Evolutionary conservation across 176 grass and related monocot genomes (phyloP).

Genomic region (Lolium multiflorum): DNA sequence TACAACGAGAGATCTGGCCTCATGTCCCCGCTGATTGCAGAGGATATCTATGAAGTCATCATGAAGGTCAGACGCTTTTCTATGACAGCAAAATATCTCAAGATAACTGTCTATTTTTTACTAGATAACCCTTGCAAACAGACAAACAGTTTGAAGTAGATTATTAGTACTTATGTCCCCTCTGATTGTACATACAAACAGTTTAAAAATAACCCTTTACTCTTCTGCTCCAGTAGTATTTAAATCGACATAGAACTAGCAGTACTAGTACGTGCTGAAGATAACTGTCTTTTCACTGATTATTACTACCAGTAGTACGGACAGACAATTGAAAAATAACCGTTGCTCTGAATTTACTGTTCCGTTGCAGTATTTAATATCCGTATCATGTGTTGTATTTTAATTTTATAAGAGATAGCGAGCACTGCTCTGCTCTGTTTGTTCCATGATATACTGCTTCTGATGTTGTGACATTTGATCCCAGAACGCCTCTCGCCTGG

Average conservation of each 20-base stretch:
- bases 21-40: slow-evolving; percentile 80
- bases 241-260: too few species aligned
- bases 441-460: not conserved
- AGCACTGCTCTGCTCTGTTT: not conserved
- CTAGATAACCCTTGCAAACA: too few species aligned
- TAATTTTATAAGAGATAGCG: not conserved
- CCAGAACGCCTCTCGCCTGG: slow-evolving; percentile 82
- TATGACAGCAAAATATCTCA: not conserved
- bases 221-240: too few species aligned
- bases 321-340: not conserved
- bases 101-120: not conserved
- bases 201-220: too few species aligned
- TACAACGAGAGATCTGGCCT: slow-evolving; percentile 79
- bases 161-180: too few species aligned
- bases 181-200: too few species aligned
- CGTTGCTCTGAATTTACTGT: slow-evolving; percentile 4
- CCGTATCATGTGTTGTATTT: not conserved
- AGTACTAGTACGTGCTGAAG: too few species aligned
- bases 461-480: slow-evolving; percentile 20
- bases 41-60: slow-evolving; percentile 88
- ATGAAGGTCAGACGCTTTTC: slow-evolving; percentile 68
- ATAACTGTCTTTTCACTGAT: not conserved
- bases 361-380: not conserved
- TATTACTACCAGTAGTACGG: not conserved
- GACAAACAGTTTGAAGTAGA: too few species aligned